Percentiles rank a stretch among this genome's conserved stretches.
phyloP scores from a whole-genome alignment of 2,329 filamentous ascomycete genomes.

The Exophiala oligosperma region DNA sequence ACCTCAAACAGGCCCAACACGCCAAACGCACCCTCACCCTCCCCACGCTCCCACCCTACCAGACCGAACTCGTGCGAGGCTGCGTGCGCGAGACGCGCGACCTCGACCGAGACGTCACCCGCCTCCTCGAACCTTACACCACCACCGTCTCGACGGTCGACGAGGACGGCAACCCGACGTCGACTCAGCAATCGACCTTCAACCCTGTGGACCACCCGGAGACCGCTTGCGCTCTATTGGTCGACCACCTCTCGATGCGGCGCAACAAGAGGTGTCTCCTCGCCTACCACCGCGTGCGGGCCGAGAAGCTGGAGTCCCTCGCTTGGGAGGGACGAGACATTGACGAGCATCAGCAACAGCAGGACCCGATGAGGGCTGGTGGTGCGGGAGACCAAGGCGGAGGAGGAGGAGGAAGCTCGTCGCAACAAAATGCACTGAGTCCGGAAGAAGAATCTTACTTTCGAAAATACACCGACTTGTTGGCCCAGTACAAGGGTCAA shows the following conservation, averaged over 20 bases:
- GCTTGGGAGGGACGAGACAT: slow-evolving; percentile 90
- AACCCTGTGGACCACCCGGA: slow-evolving; percentile 80
- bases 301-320: slow-evolving; percentile 88
- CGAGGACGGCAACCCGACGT: slow-evolving; percentile 6
- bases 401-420: slow-evolving; percentile 51
- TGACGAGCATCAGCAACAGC: slow-evolving; percentile 12
- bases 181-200: slow-evolving; percentile 67
- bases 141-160: slow-evolving; percentile 3
- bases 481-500: slow-evolving; percentile 96
- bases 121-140: slow-evolving; percentile 73
- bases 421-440: slow-evolving; percentile 73
- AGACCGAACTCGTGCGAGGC: slow-evolving; percentile 83
- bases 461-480: slow-evolving; percentile 82
- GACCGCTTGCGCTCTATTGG: slow-evolving; percentile 82
- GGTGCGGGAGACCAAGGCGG: slow-evolving; percentile 52
- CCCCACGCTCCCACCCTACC: slow-evolving; percentile 82
- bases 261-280: slow-evolving; percentile 94
- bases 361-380: neutral
- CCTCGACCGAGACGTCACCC: slow-evolving; percentile 79
- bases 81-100: slow-evolving; percentile 91
- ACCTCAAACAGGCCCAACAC: slow-evolving; percentile 71
- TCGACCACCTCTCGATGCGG: slow-evolving; percentile 92
- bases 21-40: slow-evolving; percentile 92
- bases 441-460: slow-evolving; percentile 98
- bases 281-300: slow-evolving; percentile 87